These are phyloP conservation scores for Huntiella abstrusa DNA, from an alignment of 2,329 filamentous ascomycete genomes.

Conservation along the genomic window DNA sequence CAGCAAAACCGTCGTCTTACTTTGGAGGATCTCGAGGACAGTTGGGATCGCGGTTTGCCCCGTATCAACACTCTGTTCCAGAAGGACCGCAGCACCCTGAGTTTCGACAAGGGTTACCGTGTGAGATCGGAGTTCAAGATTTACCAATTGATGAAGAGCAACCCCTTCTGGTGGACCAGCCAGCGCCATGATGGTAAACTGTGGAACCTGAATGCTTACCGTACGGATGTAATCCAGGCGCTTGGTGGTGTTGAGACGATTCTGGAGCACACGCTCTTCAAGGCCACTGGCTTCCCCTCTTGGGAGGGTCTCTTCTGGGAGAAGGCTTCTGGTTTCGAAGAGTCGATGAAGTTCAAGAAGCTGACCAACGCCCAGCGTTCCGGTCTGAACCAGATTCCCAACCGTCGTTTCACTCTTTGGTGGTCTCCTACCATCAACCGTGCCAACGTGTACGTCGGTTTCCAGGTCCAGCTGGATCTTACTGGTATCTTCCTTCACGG, in stretches of 20 bases:
- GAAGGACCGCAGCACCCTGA: slow-evolving; percentile 89
- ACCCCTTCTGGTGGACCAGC: slow-evolving; percentile 98
- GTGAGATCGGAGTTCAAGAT: slow-evolving; percentile 92
- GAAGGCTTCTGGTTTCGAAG: slow-evolving; percentile 38
- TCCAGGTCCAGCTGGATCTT: slow-evolving; percentile 93
- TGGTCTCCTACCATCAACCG: slow-evolving; percentile 90
- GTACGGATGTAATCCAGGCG: slow-evolving; percentile 92
- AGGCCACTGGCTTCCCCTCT: slow-evolving; percentile 85
- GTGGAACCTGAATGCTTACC: slow-evolving; percentile 91
- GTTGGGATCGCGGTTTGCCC: slow-evolving; percentile 92
- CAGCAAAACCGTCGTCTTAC: slow-evolving; percentile 92
- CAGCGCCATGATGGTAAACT: slow-evolving; percentile 93
- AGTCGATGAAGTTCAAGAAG: slow-evolving; percentile 94
- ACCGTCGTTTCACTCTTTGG: slow-evolving; percentile 95
- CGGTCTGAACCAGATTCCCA: slow-evolving; percentile 95
- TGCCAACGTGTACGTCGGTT: slow-evolving; percentile 96
- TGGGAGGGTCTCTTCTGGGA: slow-evolving; percentile 97
- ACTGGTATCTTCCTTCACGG: slow-evolving; percentile 98
- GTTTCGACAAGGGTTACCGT: slow-evolving; percentile 97
- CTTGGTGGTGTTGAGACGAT: slow-evolving; percentile 95
- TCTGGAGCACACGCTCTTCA: slow-evolving; percentile 89
- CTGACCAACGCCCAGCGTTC: slow-evolving; percentile 91
- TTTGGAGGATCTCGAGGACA: slow-evolving; percentile 90
- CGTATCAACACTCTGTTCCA: slow-evolving; percentile 99
- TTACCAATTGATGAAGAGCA: slow-evolving; percentile 97